Percentiles rank a stretch among this genome's conserved stretches.
phyloP scores from a whole-genome alignment of 2,329 filamentous ascomycete species.

The Monosporascus sp. region DNA sequence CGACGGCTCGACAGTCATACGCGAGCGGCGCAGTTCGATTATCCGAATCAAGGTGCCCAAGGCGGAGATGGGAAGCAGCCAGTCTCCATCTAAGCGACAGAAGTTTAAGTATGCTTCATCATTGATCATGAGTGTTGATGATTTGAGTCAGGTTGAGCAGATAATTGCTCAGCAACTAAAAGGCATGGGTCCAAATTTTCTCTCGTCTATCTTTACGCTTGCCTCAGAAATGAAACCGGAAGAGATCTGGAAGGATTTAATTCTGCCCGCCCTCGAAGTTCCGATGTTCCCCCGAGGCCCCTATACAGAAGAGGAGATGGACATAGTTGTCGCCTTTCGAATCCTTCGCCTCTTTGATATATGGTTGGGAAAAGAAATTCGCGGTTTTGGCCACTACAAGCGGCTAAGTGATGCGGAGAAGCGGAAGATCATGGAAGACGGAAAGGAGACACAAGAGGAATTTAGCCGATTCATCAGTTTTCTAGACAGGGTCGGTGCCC shows the following conservation, averaged over 20 bases:
- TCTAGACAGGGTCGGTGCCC: slow-evolving; percentile 18
- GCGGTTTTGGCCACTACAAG: slow-evolving; percentile 12
- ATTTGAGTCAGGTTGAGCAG: slow-evolving; percentile 16
- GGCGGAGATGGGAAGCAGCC: neutral
- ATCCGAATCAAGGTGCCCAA: neutral
- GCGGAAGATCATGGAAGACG: slow-evolving; percentile 6
- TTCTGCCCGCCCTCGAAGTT: slow-evolving; percentile 14
- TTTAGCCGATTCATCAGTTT: slow-evolving; percentile 16
- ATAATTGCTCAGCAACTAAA: slow-evolving; percentile 23
- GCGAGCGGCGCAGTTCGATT: neutral
- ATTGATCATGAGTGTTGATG: slow-evolving; percentile 17
- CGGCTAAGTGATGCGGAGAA: slow-evolving; percentile 9
- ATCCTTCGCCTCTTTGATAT: slow-evolving; percentile 20
- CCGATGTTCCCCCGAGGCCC: slow-evolving; percentile 12
- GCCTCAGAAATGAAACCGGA: slow-evolving; percentile 4
- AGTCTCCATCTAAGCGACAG: neutral
- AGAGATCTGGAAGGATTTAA: slow-evolving; percentile 23
- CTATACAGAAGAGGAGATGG: slow-evolving; percentile 7
- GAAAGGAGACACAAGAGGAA: slow-evolving; percentile 1
- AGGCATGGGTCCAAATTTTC: slow-evolving; percentile 12
- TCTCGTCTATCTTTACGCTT: slow-evolving; percentile 20
- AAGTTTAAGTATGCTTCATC: neutral
- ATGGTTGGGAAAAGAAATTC: slow-evolving; percentile 7
- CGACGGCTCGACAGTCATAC: neutral
- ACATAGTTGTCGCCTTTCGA: slow-evolving; percentile 11